Evolutionary conservation across 495 filamentous ascomycete genomes (phyloP).

Genomic region (Hypoxylon rickii): DNA sequence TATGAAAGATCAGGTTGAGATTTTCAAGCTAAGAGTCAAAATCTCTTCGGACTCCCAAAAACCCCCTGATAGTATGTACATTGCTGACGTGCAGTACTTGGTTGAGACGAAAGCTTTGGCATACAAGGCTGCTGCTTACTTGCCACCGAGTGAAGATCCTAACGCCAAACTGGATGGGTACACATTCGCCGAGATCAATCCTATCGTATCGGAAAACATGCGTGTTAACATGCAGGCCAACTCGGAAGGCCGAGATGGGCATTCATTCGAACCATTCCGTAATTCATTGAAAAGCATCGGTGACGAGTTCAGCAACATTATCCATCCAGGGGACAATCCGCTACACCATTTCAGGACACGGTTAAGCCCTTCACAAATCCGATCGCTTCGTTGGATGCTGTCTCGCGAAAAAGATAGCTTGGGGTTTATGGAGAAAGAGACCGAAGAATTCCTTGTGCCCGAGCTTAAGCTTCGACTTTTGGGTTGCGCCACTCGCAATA

Average conservation of each 20-base stretch:
- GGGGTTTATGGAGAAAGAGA: conserved; percentile 65
- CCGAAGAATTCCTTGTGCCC: conserved; percentile 66
- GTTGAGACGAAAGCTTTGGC: conserved; percentile 1
- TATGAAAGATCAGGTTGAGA: not conserved
- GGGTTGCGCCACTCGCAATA: conserved; percentile 56
- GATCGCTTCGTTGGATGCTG: conserved; percentile 65
- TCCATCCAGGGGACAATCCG: not conserved
- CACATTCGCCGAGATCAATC: conserved; percentile 6
- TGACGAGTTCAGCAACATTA: not conserved
- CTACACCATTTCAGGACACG: not conserved
- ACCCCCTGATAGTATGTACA: not conserved
- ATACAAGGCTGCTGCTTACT: conserved; percentile 1
- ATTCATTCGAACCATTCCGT: conserved; percentile 21
- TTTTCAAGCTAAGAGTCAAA: conserved; percentile 13
- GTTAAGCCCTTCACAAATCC: conserved; percentile 28
- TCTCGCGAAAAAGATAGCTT: conserved; percentile 56
- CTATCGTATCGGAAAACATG: conserved; percentile 6
- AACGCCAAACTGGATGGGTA: not conserved
- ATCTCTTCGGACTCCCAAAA: not conserved
- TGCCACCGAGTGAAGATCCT: conserved; percentile 1
- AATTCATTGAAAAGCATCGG: not conserved
- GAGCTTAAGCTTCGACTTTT: conserved; percentile 66
- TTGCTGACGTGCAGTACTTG: conserved; percentile 6
- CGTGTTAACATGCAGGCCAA: no score
- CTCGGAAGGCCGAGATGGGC: not conserved